Percentiles rank a stretch among this genome's conserved stretches.
Conservation (phyloP, 2,329 filamentous ascomycete genomes). For the Talaromyces atroroseus region DNA sequence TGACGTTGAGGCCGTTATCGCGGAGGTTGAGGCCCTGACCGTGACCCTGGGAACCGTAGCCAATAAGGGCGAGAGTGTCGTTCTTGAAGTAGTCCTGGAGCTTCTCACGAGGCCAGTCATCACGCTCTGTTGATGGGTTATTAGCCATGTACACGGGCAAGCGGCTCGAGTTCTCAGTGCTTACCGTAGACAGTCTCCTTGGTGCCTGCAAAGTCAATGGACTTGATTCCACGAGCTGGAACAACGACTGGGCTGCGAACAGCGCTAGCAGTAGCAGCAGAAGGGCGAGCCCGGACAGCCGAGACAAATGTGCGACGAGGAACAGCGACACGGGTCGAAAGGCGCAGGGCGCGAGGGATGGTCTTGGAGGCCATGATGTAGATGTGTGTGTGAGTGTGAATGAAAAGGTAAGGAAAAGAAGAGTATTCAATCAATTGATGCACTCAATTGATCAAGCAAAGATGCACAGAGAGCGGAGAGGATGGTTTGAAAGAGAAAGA, state of each 20-base stretch:
- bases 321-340: conserved; percentile 42
- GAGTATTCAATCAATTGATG: conserved; percentile 2
- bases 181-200: conserved; percentile 79
- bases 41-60: conserved; percentile 97
- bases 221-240: conserved; percentile 77
- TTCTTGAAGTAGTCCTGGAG: conserved; percentile 99
- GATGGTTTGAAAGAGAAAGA: conserved; percentile 15
- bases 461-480: not conserved
- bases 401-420: not conserved
- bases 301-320: conserved; percentile 55
- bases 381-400: conserved; percentile 3
- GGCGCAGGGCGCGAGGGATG: conserved; percentile 54
- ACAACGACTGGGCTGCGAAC: conserved; percentile 46
- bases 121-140: conserved; percentile 63
- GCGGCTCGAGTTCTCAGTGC: not conserved
- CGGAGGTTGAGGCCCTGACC: conserved; percentile 99
- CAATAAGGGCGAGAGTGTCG: conserved; percentile 97
- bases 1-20: conserved; percentile 99
- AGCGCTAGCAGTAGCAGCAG: conserved; percentile 43
- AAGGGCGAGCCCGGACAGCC: conserved; percentile 46
- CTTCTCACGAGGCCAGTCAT: conserved; percentile 98
- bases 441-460: conserved; percentile 3
- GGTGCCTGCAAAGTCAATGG: conserved; percentile 93
- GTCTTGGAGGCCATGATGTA: conserved; percentile 45
- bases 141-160: not conserved